Conservation (phyloP, 352 stramenopile species). For the Pythium guiyangense region DNA sequence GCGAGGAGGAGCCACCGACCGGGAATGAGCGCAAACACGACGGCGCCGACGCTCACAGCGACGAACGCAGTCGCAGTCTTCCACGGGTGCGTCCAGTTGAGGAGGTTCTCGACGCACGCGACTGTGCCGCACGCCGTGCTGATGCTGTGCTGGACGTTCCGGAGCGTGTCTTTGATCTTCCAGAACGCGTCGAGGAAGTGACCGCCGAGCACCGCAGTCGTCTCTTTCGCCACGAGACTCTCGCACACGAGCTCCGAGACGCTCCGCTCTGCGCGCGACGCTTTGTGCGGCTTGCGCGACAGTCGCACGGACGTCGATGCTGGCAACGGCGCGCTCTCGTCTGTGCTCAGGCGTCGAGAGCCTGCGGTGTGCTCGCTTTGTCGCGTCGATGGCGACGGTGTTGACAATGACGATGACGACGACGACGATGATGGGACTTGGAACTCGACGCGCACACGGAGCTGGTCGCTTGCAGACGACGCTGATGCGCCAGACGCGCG, state of each 20-base stretch:
- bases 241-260: conserved; percentile 74
- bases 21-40: conserved; percentile 66
- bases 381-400: not conserved
- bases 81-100: conserved; percentile 88
- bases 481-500: not conserved
- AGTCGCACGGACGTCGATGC: no score
- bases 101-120: conserved; percentile 71
- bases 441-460: conserved; percentile 58
- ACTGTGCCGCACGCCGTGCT: conserved; percentile 61
- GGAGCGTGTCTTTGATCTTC: conserved; percentile 83
- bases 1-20: conserved; percentile 71
- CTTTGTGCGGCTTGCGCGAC: conserved; percentile 9
- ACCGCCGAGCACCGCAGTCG: conserved; percentile 55
- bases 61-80: conserved; percentile 69
- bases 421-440: not conserved
- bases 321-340: conserved; percentile 2
- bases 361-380: not conserved
- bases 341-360: not conserved
- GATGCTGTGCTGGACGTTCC: conserved; percentile 71
- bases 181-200: conserved; percentile 76
- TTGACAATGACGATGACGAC: not conserved
- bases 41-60: conserved; percentile 32
- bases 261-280: conserved; percentile 42
- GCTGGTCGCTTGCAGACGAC: conserved; percentile 12
- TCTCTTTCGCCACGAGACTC: conserved; percentile 64